Conservation (phyloP, 352 stramenopile genomes). For the Phytophthora constricta region DNA sequence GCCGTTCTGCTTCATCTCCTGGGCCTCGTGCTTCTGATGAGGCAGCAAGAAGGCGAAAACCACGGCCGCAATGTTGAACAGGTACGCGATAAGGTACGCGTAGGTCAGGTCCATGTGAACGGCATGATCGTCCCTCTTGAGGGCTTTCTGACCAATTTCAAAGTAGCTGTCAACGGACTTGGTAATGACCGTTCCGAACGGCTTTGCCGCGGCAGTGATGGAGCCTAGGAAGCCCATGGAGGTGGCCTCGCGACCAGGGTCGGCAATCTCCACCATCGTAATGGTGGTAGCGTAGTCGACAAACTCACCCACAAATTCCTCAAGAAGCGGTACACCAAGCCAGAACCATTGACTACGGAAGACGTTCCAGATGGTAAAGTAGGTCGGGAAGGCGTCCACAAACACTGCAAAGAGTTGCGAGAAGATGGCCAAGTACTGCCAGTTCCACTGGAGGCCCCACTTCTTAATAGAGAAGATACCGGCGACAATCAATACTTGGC, state of each 20-base stretch:
- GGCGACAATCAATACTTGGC: conserved; percentile 27
- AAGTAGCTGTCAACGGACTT: conserved; percentile 56
- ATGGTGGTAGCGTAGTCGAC: conserved; percentile 35
- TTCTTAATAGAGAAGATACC: conserved; percentile 44
- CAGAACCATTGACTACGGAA: conserved; percentile 55
- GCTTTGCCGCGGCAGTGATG: conserved; percentile 31
- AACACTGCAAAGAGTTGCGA: conserved; percentile 39
- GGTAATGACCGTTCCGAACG: conserved; percentile 45
- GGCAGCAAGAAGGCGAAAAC: conserved; percentile 47
- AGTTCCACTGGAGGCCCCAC: conserved; percentile 55
- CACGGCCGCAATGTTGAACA: conserved; percentile 38
- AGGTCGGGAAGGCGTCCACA: conserved; percentile 40
- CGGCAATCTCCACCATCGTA: conserved; percentile 46
- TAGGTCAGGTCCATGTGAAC: conserved; percentile 47
- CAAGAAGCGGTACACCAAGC: conserved; percentile 44
- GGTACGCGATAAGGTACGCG: conserved; percentile 51
- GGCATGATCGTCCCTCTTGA: conserved; percentile 34
- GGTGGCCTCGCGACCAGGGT: conserved; percentile 43
- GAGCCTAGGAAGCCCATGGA: conserved; percentile 41
- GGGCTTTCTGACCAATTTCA: conserved; percentile 32
- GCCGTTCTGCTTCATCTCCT: conserved; percentile 41
- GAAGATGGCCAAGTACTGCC: conserved; percentile 41
- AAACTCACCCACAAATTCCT: conserved; percentile 45
- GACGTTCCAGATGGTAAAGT: conserved; percentile 55
- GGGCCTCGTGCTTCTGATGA: conserved; percentile 47